A percentile compares a stretch with the other conserved stretches of the same genome.
Evolutionary conservation across 139 green algal species (phyloP).

Genomic region (Pycnococcus provasolii): DNA sequence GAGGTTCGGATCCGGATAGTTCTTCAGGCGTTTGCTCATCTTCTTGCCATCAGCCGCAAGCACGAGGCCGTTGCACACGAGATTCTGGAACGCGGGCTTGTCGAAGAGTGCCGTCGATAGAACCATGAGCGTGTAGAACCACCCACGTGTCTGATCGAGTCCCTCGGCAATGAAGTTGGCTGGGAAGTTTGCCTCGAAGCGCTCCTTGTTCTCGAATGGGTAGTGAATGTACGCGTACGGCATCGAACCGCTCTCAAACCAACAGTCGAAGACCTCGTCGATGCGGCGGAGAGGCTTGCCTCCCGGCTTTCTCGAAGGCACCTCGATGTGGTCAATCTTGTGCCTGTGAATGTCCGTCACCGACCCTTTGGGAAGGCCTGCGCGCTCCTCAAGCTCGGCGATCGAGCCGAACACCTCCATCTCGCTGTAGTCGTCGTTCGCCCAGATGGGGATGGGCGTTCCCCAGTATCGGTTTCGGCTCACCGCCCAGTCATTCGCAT

Average conservation of each 20-base stretch:
- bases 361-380: conserved; percentile 48
- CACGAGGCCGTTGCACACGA: conserved; percentile 98
- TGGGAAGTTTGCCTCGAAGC: conserved; percentile 83
- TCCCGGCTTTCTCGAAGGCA: conserved; percentile 54
- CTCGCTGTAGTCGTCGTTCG: conserved; percentile 50
- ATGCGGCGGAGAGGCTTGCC: conserved; percentile 21
- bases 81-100: conserved; percentile 94
- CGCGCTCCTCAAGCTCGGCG: conserved; percentile 74
- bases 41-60: conserved; percentile 97
- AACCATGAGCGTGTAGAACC: conserved; percentile 99
- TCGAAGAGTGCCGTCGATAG: conserved; percentile 95
- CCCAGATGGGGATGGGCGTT: conserved; percentile 94
- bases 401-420: conserved; percentile 72
- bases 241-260: conserved; percentile 96
- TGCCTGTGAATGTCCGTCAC: conserved; percentile 92
- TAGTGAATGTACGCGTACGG: conserved; percentile 95
- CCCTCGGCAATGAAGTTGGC: conserved; percentile 90
- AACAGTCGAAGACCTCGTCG: conserved; percentile 95
- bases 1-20: conserved; percentile 76
- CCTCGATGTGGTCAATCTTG: conserved; percentile 94
- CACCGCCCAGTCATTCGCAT: conserved; percentile 83
- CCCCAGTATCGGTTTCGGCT: conserved; percentile 86
- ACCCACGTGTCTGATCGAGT: conserved; percentile 83
- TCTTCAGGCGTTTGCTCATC: conserved; percentile 98
- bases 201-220: conserved; percentile 95